Evolutionary conservation across 805 yeast genomes (phyloP).

Genomic region (Candida nonsorbophila): DNA sequence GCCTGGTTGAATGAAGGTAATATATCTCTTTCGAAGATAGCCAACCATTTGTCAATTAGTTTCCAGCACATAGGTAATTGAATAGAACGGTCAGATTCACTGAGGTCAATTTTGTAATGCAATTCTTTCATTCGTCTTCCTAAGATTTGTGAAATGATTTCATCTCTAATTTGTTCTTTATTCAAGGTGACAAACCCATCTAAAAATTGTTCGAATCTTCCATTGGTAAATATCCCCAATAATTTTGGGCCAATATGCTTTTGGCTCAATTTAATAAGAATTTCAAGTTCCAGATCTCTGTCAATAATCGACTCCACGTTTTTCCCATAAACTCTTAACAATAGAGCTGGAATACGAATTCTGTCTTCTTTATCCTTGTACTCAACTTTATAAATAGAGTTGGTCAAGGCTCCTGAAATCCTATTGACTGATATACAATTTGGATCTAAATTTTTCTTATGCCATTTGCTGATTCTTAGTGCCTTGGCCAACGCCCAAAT

Average conservation of each 20-base stretch:
- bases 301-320: constrained; percentile 84
- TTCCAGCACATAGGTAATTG: constrained; percentile 68
- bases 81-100: constrained; percentile 43
- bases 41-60: constrained; percentile 67
- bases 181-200: constrained; percentile 77
- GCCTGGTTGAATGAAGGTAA: constrained; percentile 30
- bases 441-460: constrained; percentile 40
- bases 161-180: constrained; percentile 66
- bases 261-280: constrained; percentile 66
- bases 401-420: constrained; percentile 91
- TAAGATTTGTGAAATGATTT: constrained; percentile 72
- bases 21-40: constrained; percentile 38
- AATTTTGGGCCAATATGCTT: constrained; percentile 84
- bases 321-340: constrained; percentile 83
- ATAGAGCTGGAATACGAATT: constrained; percentile 49
- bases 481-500: constrained; percentile 58
- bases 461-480: constrained; percentile 77
- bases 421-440: constrained; percentile 50
- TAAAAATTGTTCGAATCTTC: constrained; percentile 89
- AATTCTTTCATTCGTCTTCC: constrained; percentile 96
- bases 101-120: constrained; percentile 72
- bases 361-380: constrained; percentile 36
- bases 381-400: constrained; percentile 75
- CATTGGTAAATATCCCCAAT: constrained; percentile 86
- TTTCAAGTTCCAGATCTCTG: constrained; percentile 70